Evolutionary conservation across 169 alveolate genomes (phyloP), one percentile per base, ranked within the genome.

Genomic region (Neospora caninum): DNA sequence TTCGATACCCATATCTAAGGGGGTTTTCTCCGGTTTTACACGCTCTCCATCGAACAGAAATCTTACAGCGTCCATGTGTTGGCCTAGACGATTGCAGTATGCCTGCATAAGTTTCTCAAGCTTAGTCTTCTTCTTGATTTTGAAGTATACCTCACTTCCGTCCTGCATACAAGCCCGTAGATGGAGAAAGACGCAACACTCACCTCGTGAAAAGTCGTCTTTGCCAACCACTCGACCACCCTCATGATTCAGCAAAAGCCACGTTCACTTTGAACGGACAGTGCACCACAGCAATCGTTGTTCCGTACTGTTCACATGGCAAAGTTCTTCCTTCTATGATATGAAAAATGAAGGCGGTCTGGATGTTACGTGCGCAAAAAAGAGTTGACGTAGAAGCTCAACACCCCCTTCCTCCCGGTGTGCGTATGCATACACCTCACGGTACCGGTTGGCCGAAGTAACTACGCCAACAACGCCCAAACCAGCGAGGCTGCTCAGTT

Each of bases 41-140:
- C 99, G 96, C 93, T 99, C 99, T 27, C 99, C 99, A 93, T 99
- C 99, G 96, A 98, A 98, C 78, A 99, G 96, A 97, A 99, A 99
- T 82, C 99, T 98, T 54, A 99, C 99, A 73, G 98, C 97, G 67
- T 97, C 98, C 80, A 96, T 97, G 70, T 97, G 96, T 95, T 98
- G 99, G 18, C 99, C 99, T 54, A 98, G 98, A 92, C 99, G 97
- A 92, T 96, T 97, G 96, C 99, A 99, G 95, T 98, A 99, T 42
- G 99, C 99, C 94, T 98, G 99, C 99, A 99, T 99, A 88, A 99
- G 98, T 94, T 99, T 99, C 95, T 99, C 99, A 83, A 99, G 97
- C 92, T 98, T 97, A 41, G 99, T 98, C 92, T 98, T 97, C 93
- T 97, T 97, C 98, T 98, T 99, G 67, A 99, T 98, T 96, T 99